Conservation (phyloP, 805 yeast genomes). For the Candida mattraensis region DNA sequence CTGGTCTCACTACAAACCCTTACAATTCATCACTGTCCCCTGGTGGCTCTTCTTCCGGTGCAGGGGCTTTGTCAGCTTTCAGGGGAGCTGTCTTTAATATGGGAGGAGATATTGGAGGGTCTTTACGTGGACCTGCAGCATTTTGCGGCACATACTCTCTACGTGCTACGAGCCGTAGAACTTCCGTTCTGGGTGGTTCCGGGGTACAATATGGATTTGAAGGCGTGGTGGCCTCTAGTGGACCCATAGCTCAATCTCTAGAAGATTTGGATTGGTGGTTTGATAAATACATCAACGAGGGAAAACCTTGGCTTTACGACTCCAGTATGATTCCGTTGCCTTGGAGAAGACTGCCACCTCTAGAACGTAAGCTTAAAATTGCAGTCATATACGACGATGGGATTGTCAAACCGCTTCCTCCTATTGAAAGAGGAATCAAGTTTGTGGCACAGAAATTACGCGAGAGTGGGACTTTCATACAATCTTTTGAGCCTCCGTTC, state of each 20-base stretch:
- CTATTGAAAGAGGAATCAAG: conserved; percentile 48
- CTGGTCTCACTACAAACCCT: conserved; percentile 10
- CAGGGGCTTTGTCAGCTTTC: conserved; percentile 55
- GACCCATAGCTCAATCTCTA: conserved; percentile 6
- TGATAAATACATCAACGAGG: conserved; percentile 46
- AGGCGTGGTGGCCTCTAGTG: conserved; percentile 4
- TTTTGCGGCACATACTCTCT: conserved; percentile 45
- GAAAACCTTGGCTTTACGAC: conserved; percentile 49
- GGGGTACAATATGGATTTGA: conserved; percentile 37
- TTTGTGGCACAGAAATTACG: conserved; percentile 45
- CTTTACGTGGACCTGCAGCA: conserved; percentile 61
- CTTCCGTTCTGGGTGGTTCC: conserved; percentile 37
- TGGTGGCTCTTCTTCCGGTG: conserved; percentile 67
- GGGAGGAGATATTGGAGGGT: conserved; percentile 65
- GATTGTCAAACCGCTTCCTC: conserved; percentile 57
- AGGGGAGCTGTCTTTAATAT: conserved; percentile 58
- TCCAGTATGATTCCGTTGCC: conserved; percentile 35
- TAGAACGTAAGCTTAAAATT: conserved; percentile 42
- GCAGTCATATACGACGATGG: conserved; percentile 57
- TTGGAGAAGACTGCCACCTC: conserved; percentile 35
- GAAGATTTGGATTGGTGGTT: conserved; percentile 11
- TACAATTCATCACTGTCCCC: conserved; percentile 37
- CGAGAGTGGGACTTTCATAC: conserved; percentile 48
- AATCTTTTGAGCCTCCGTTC: conserved; percentile 49
- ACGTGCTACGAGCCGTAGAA: conserved; percentile 42